These are phyloP conservation scores for Chaetomiaceae sp. DNA, from an alignment of 2,329 filamentous ascomycete species.

Conservation along the genomic window DNA sequence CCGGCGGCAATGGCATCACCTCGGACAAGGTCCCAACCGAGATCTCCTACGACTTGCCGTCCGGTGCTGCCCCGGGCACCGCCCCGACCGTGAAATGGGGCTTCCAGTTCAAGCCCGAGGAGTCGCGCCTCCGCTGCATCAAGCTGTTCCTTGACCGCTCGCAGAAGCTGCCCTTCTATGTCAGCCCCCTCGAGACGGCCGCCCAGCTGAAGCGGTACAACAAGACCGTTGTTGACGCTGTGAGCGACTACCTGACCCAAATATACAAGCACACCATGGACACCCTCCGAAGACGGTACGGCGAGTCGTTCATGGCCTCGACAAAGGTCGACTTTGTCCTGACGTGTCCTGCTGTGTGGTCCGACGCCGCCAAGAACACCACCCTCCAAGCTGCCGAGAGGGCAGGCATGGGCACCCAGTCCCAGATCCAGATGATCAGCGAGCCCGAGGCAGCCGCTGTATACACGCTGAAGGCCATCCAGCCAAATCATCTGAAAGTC, in stretches of 20 bases:
- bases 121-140: slow-evolving; percentile 71
- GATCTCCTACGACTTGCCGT: slow-evolving; percentile 56
- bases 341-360: slow-evolving; percentile 81
- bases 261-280: slow-evolving; percentile 76
- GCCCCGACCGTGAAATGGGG: slow-evolving; percentile 65
- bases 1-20: slow-evolving; percentile 79
- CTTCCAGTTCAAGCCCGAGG: slow-evolving; percentile 75
- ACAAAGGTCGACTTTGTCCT: slow-evolving; percentile 75
- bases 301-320: slow-evolving; percentile 70
- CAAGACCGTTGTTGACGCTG: slow-evolving; percentile 74
- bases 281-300: slow-evolving; percentile 67
- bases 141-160: slow-evolving; percentile 79
- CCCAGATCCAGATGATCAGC: slow-evolving; percentile 71
- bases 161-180: slow-evolving; percentile 76
- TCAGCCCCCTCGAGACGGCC: slow-evolving; percentile 71
- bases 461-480: slow-evolving; percentile 74
- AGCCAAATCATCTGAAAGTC: slow-evolving; percentile 66
- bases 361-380: slow-evolving; percentile 78
- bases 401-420: slow-evolving; percentile 69
- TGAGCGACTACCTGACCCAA: slow-evolving; percentile 73
- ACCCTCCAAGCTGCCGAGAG: slow-evolving; percentile 72
- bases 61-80: slow-evolving; percentile 34
- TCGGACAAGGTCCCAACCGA: slow-evolving; percentile 83
- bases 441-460: slow-evolving; percentile 77
- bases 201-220: slow-evolving; percentile 68